These are phyloP conservation scores for Sporothrix pallida DNA, from an alignment of 2,329 filamentous ascomycete species.

Conservation along the genomic window DNA sequence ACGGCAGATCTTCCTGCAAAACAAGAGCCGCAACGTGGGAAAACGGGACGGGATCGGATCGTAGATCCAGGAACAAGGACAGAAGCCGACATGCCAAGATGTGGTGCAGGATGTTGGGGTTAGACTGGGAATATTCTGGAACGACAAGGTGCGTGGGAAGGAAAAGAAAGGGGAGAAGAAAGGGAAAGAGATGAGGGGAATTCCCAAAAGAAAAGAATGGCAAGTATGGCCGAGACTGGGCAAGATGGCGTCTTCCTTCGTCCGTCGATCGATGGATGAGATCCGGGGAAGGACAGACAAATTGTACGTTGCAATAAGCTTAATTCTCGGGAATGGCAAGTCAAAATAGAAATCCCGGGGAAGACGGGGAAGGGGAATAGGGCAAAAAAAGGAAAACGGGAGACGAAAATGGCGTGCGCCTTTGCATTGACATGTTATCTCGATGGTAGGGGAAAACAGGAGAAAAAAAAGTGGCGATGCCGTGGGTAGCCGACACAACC, in stretches of 20 bases:
- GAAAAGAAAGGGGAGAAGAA: not conserved
- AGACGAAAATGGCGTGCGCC: not conserved
- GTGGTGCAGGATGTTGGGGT: too few relatives aligned
- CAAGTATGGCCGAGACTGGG: not conserved
- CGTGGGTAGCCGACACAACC: constrained; percentile 25
- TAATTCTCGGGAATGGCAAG: not conserved
- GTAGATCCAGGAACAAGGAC: constrained; percentile 5
- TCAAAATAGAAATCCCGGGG: not conserved
- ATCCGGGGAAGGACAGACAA: not conserved
- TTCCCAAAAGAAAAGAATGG: not conserved
- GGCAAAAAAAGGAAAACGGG: not conserved
- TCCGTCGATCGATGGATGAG: not conserved
- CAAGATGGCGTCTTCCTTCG: not conserved
- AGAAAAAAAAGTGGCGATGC: not conserved
- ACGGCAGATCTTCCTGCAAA: not conserved
- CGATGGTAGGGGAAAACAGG: not conserved
- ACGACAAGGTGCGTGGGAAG: too few relatives aligned
- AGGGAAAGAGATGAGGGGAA: not conserved
- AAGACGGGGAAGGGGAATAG: not conserved
- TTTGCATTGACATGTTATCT: not conserved
- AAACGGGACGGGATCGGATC: not conserved
- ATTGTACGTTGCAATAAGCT: constrained; percentile 17
- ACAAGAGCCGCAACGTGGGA: not conserved
- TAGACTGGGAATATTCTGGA: not conserved
- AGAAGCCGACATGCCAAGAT: not conserved